A percentile compares a stretch with the other conserved stretches of the same genome.
These are phyloP conservation scores for Trichophyton rubrum DNA, from an alignment of 2,329 filamentous ascomycete genomes.

Conservation along the genomic window DNA sequence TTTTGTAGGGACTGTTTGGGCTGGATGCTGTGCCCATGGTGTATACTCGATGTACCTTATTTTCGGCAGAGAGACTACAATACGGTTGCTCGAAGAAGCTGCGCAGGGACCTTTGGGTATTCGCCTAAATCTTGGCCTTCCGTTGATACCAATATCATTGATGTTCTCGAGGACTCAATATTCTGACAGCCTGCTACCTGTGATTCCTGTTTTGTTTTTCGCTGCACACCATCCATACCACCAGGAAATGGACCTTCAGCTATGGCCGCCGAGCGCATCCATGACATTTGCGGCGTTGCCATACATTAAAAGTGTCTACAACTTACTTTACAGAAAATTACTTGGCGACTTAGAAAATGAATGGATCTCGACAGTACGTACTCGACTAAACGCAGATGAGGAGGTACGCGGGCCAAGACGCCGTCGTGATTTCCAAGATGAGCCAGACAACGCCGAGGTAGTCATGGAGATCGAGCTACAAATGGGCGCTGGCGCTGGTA, in stretches of 20 bases:
- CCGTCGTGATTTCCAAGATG: conserved; percentile 23
- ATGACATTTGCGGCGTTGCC: conserved; percentile 55
- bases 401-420: conserved; percentile 15
- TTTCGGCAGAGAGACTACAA: conserved; percentile 52
- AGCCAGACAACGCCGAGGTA: conserved; percentile 28
- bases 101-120: conserved; percentile 31
- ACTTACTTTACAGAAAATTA: conserved; percentile 46
- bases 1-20: conserved; percentile 36
- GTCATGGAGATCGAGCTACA: conserved; percentile 41
- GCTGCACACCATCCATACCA: conserved; percentile 33
- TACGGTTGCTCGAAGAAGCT: conserved; percentile 39
- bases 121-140: conserved; percentile 47
- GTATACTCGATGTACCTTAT: conserved; percentile 52
- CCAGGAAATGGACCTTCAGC: conserved; percentile 39
- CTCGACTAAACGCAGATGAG: conserved; percentile 35
- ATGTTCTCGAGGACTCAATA: conserved; percentile 54
- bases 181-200: conserved; percentile 51
- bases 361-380: conserved; percentile 53
- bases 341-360: conserved; percentile 46
- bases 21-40: conserved; percentile 46
- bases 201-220: conserved; percentile 47
- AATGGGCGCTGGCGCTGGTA: conserved; percentile 34
- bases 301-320: conserved; percentile 53
- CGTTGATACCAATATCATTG: conserved; percentile 55
- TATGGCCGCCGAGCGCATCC: conserved; percentile 55